These are phyloP conservation scores for Aspergillus alliaceus DNA, from an alignment of 2,329 filamentous ascomycete genomes.

Conservation along the genomic window DNA sequence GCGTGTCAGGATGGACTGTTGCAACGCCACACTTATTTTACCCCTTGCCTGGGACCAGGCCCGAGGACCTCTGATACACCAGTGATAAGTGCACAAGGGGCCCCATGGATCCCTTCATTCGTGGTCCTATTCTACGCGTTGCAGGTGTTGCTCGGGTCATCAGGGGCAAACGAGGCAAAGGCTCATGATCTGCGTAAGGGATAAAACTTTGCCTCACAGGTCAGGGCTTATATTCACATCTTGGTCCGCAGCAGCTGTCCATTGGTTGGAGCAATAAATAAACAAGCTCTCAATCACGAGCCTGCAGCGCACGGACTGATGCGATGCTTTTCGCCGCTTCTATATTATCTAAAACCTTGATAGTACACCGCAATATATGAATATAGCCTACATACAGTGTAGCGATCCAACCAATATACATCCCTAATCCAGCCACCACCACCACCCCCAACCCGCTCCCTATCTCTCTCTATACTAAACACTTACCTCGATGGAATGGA, in stretches of 20 bases:
- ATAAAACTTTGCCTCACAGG: background rate
- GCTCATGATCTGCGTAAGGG: background rate
- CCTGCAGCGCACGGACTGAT: no score
- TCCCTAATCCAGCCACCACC: no score
- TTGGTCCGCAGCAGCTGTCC: no score
- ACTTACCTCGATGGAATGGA: no score
- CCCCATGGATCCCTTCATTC: background rate
- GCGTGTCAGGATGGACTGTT: background rate
- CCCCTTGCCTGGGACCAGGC: background rate
- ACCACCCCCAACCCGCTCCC: no score
- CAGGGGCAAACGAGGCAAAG: background rate
- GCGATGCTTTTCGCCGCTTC: no score
- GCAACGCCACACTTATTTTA: background rate
- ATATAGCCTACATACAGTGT: no score
- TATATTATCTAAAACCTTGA: no score
- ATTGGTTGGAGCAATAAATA: background rate
- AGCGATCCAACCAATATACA: no score
- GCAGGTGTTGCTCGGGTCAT: background rate
- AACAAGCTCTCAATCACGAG: no score
- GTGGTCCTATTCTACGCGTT: background rate
- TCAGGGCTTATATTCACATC: background rate
- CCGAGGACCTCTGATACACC: background rate
- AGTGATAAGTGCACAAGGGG: background rate
- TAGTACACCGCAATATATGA: no score
- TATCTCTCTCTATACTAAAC: no score